Evolutionary conservation across 2,329 filamentous ascomycete genomes (phyloP).

Genomic region (Clarireedia homoeocarpa): DNA sequence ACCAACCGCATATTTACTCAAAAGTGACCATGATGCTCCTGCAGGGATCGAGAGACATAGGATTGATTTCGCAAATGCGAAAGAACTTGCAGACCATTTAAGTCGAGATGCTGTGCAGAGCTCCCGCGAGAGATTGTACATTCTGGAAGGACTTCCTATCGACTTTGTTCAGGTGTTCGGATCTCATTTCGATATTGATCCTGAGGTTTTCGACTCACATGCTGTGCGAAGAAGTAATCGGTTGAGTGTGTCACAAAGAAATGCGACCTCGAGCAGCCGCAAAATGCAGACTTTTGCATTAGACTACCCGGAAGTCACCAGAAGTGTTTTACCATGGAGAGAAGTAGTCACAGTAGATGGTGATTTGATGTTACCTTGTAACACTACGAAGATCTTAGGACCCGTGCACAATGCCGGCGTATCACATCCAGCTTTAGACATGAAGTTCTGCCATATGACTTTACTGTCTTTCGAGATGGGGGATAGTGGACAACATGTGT

Average conservation of each 20-base stretch:
- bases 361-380: background rate
- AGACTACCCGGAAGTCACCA: background rate
- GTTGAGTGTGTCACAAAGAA: background rate
- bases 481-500: background rate
- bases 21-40: background rate
- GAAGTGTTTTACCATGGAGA: background rate
- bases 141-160: background rate
- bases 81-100: background rate
- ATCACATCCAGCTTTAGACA: background rate
- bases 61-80: background rate
- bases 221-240: background rate
- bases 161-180: background rate
- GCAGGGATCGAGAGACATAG: background rate
- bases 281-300: background rate
- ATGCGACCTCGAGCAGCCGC: background rate
- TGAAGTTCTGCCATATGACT: conserved; percentile 1
- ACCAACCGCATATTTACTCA: background rate
- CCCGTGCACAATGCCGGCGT: too few relatives aligned
- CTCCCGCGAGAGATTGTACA: background rate
- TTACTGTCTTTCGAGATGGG: background rate
- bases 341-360: background rate
- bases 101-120: too few relatives aligned
- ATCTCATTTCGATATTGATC: background rate
- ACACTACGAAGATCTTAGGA: background rate
- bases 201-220: conserved; percentile 1